phyloP scores from a whole-genome alignment of 352 stramenopile genomes.

The Pythium rhizo-oryzae region DNA sequence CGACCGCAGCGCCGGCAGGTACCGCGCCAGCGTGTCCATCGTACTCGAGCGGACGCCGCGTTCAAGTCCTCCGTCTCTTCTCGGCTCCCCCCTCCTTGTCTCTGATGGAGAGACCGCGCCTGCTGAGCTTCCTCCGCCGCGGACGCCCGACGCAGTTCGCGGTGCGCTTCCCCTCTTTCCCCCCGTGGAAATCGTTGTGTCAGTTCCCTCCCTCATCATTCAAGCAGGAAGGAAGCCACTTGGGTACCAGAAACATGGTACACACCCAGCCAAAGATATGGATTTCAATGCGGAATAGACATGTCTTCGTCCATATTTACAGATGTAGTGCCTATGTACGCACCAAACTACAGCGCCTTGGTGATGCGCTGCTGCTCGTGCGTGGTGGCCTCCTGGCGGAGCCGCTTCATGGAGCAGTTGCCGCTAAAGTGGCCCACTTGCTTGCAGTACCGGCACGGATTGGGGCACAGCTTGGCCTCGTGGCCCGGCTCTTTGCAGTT shows the following conservation, averaged over 20 bases:
- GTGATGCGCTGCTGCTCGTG: constrained; percentile 58
- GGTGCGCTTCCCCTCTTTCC: neutral
- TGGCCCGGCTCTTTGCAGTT: constrained; percentile 87
- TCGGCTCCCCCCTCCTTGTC: neutral
- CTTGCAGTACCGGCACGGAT: constrained; percentile 85
- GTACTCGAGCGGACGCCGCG: neutral
- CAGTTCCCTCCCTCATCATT: constrained; percentile 16
- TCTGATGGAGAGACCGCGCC: neutral
- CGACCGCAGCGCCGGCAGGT: constrained; percentile 75
- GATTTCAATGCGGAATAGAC: neutral
- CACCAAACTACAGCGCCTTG: constrained; percentile 44
- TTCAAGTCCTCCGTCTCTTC: neutral
- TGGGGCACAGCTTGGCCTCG: constrained; percentile 72
- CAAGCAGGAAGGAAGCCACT: constrained; percentile 22
- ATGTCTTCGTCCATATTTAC: neutral
- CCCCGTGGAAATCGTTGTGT: neutral
- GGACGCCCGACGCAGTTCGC: neutral
- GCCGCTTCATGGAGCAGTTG: constrained; percentile 68
- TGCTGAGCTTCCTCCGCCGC: neutral
- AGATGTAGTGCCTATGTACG: neutral
- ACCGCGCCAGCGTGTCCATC: constrained; percentile 78
- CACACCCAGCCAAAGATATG: constrained; percentile 1
- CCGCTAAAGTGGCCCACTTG: constrained; percentile 72
- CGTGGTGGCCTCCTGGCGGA: constrained; percentile 48
- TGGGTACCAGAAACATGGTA: constrained; percentile 27